Conservation (phyloP, 371 early-diverging fungal genomes). For the Circinella umbellata region DNA sequence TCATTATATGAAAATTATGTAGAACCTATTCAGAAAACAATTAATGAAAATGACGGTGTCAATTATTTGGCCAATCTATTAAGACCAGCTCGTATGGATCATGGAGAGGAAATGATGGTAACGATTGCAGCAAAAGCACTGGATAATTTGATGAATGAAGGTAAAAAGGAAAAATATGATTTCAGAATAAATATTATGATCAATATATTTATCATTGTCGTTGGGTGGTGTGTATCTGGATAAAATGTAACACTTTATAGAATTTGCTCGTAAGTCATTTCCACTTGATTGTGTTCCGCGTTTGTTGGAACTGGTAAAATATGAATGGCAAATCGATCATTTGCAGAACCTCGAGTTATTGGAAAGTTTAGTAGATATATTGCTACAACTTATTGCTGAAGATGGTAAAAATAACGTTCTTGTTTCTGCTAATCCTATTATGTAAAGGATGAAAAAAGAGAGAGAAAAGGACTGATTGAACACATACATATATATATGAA, state of each 20-base stretch:
- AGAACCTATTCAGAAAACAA: not conserved
- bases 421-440: too few relatives aligned
- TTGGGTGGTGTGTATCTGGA: too few relatives aligned
- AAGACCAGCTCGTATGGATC: slow-evolving; percentile 36
- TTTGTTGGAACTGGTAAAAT: slow-evolving; percentile 31
- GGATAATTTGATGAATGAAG: slow-evolving; percentile 38
- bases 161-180: slow-evolving; percentile 17
- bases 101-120: slow-evolving; percentile 43
- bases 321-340: slow-evolving; percentile 33
- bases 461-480: too few relatives aligned
- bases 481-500: too few relatives aligned
- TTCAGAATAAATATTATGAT: slow-evolving; percentile 11
- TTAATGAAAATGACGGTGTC: slow-evolving; percentile 32
- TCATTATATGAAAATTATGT: too few relatives aligned
- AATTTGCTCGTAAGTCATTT: slow-evolving; percentile 19
- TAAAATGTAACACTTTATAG: slow-evolving; percentile 14
- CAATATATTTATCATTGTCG: too few relatives aligned
- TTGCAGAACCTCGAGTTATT: slow-evolving; percentile 36
- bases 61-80: slow-evolving; percentile 40
- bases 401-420: slow-evolving; percentile 32
- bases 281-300: slow-evolving; percentile 13
- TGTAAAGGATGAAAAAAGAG: too few relatives aligned
- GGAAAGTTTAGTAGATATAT: slow-evolving; percentile 34
- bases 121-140: slow-evolving; percentile 40
- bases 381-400: slow-evolving; percentile 46